A percentile compares a stretch with the other conserved stretches of the same genome.
phyloP scores from a whole-genome alignment of 2,329 filamentous ascomycete genomes.

The Aureobasidium pullulans region DNA sequence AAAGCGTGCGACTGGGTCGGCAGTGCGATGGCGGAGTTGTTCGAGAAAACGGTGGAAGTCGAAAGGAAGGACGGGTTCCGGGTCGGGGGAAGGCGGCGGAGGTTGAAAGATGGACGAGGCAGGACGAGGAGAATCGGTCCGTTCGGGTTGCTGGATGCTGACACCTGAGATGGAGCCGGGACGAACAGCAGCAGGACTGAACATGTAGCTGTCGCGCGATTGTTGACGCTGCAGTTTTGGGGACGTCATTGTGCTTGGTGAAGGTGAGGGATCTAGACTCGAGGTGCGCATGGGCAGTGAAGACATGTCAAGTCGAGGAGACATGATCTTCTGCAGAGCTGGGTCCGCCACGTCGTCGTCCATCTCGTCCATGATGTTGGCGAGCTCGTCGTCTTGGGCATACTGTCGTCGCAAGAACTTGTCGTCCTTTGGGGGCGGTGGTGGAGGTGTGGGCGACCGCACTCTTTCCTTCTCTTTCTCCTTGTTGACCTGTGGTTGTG shows the following conservation, averaged over 20 bases:
- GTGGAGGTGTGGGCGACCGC: constrained; percentile 23
- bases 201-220: constrained; percentile 17
- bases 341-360: constrained; percentile 54
- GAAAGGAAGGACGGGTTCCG: constrained; percentile 78
- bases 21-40: constrained; percentile 89
- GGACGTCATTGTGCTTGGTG: neutral
- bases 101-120: constrained; percentile 46
- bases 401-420: constrained; percentile 9
- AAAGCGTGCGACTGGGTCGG: constrained; percentile 95
- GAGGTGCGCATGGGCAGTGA: constrained; percentile 79
- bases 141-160: constrained; percentile 21
- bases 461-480: constrained; percentile 14
- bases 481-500: neutral
- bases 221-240: constrained; percentile 12
- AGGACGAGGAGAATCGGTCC: constrained; percentile 18
- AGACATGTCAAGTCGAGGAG: constrained; percentile 74
- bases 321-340: constrained; percentile 81
- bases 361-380: constrained; percentile 97
- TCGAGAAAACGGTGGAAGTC: constrained; percentile 97
- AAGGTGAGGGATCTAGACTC: constrained; percentile 61
- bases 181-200: constrained; percentile 16
- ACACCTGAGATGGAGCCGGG: constrained; percentile 22
- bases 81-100: constrained; percentile 48
- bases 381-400: constrained; percentile 58
- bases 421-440: constrained; percentile 26